A percentile compares a stretch with the other conserved stretches of the same genome.
Evolutionary conservation across 495 filamentous ascomycete species (phyloP).

Genomic region (Daldinia bambusicola): DNA sequence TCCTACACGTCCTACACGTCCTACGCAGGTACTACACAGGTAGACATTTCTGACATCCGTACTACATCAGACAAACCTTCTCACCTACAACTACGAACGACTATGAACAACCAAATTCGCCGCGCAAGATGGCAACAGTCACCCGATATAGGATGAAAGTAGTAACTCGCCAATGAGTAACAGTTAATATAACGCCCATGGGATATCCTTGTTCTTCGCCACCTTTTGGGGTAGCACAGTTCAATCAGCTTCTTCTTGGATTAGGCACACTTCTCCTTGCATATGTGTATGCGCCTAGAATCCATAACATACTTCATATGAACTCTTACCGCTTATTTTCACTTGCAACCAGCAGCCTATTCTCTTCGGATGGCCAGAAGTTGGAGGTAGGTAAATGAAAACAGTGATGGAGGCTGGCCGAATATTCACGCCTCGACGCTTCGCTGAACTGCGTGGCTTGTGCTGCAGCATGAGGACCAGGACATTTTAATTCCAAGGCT

Average conservation of each 20-base stretch:
- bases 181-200: neutral
- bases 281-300: neutral
- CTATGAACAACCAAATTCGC: neutral
- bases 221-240: neutral
- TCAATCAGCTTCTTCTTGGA: neutral
- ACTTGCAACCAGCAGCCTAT: neutral
- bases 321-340: neutral
- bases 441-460: neutral
- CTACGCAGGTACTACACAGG: neutral
- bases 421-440: neutral
- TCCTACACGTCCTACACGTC: neutral
- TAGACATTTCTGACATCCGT: neutral
- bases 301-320: neutral
- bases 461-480: neutral
- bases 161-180: neutral
- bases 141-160: neutral
- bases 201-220: conserved; percentile 1
- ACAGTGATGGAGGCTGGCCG: neutral
- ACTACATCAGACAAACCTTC: conserved; percentile 3
- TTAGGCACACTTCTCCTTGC: neutral
- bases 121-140: neutral
- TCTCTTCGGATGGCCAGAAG: neutral
- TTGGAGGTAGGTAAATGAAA: no score
- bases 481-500: neutral
- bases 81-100: neutral